A percentile compares a stretch with the other conserved stretches of the same genome.
Conservation (phyloP, 768 basidiomycete genomes). For the Steccherinum ochraceum region DNA sequence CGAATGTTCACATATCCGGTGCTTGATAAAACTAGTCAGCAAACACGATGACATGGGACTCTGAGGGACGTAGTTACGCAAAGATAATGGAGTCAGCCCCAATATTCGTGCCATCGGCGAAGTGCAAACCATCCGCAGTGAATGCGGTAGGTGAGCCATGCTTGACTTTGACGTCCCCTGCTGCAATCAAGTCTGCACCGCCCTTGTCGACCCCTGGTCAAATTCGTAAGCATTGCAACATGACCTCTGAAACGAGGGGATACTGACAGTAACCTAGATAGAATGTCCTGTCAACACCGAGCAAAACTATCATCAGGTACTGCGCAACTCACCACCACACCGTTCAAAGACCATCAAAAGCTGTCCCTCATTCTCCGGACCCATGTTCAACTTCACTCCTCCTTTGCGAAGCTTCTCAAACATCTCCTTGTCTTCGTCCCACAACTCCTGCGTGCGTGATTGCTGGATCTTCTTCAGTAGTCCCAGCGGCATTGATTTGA, state of each 20-base stretch:
- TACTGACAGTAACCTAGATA: slow-evolving; percentile 12
- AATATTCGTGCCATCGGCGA: slow-evolving; percentile 20
- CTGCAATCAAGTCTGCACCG: slow-evolving; percentile 12
- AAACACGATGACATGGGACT: neutral
- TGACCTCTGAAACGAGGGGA: neutral
- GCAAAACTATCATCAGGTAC: neutral
- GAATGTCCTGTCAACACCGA: neutral
- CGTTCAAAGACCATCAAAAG: slow-evolving; percentile 23
- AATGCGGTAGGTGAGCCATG: slow-evolving; percentile 9
- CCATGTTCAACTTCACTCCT: slow-evolving; percentile 30
- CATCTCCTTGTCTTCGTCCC: slow-evolving; percentile 28
- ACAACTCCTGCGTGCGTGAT: slow-evolving; percentile 11
- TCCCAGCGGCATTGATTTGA: slow-evolving; percentile 15
- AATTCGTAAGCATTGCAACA: neutral
- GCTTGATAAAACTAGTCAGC: slow-evolving; percentile 3
- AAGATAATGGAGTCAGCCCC: slow-evolving; percentile 27
- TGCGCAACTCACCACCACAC: slow-evolving; percentile 23
- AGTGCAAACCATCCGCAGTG: slow-evolving; percentile 14
- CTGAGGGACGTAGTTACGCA: slow-evolving; percentile 18
- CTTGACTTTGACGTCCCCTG: slow-evolving; percentile 15
- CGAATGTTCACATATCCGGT: slow-evolving; percentile 28
- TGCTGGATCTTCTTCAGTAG: slow-evolving; percentile 16
- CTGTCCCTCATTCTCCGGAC: slow-evolving; percentile 25
- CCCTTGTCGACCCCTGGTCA: slow-evolving; percentile 16
- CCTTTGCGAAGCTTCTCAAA: slow-evolving; percentile 28